These are phyloP conservation scores for Turritis glabra DNA, from an alignment of 345 rosid genomes.

Conservation along the genomic window DNA sequence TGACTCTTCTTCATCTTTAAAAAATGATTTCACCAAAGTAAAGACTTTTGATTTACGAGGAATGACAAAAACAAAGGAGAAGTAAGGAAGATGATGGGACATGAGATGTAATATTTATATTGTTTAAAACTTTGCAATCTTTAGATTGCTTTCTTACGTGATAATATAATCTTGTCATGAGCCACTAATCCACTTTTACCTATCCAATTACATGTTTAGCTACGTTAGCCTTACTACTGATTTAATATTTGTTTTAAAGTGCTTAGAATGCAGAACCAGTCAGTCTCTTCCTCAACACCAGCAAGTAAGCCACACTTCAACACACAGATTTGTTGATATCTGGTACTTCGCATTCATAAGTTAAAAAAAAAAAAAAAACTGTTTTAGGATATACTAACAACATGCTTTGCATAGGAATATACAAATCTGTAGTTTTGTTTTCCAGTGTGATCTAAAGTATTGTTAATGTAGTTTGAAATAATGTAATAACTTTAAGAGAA, in stretches of 20 bases:
- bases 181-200: no score
- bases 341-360: background rate
- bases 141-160: background rate
- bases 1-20: background rate
- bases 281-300: slow-evolving; percentile 97
- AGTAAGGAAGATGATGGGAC: background rate
- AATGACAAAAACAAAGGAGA: background rate
- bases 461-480: background rate
- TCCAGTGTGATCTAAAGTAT: background rate
- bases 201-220: no score
- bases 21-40: slow-evolving; percentile 2
- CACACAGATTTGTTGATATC: background rate
- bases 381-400: background rate
- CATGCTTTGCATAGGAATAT: background rate
- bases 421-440: background rate
- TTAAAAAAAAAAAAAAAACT: background rate
- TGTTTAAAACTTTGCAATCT: background rate
- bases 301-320: slow-evolving; percentile 55
- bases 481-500: background rate
- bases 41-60: slow-evolving; percentile 8
- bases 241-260: no score
- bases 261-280: slow-evolving; percentile 41
- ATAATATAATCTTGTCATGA: no score
- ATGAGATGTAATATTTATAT: background rate
- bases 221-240: no score